Evolutionary conservation across 2,329 filamentous ascomycete species (phyloP), one percentile per base, ranked within the genome.

Genomic region (Diaporthe batatas): DNA sequence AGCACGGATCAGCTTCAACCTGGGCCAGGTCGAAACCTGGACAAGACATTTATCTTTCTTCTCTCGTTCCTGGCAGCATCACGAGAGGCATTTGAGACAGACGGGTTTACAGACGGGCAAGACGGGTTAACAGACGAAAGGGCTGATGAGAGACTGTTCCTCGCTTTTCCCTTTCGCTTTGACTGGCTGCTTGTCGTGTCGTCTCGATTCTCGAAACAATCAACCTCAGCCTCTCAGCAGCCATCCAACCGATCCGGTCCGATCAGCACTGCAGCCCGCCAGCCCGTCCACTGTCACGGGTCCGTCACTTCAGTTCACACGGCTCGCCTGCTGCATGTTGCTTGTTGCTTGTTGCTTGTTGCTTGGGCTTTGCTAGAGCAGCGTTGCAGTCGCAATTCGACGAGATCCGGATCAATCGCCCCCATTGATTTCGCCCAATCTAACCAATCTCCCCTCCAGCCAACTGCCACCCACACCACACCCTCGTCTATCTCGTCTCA

Each of bases 181-280:
- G 39, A 29, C 23, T 16, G 18, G 8, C 42, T 18, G 14, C 23
- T 39, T 44, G 39, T 59, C 36, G 23, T 21, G 42, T 25, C 29
- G 62, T 36, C 42, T 51, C 62, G 59, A 64, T 64, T 64, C 44
- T 51, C 62, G 62, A 65, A 65, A 65, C 62, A 65, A 65, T 51
- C 62, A 65, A 44, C 62, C 62, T 36, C 44, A 64, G 59, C 44
- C 59, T 21, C 44, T 21, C 44, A 49, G 29, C 59, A 51, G 62
- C 62, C 62, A 65, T 36, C 62, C 62, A 65, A 65, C 62, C 62
- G 62, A 65, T 65, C 62, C 44, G 44, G 62, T 34, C 62, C 62
- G 62, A 65, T 65, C 62, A 65, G 62, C 42, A 36, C 10, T 51
- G 62, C 42, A 65, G 59, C 8, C 6, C 29, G 29, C 5, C 21